Evolutionary conservation across 2,329 filamentous ascomycete genomes (phyloP), one percentile per base, ranked within the genome.

Genomic region (Calcarisporium arbuscula): DNA sequence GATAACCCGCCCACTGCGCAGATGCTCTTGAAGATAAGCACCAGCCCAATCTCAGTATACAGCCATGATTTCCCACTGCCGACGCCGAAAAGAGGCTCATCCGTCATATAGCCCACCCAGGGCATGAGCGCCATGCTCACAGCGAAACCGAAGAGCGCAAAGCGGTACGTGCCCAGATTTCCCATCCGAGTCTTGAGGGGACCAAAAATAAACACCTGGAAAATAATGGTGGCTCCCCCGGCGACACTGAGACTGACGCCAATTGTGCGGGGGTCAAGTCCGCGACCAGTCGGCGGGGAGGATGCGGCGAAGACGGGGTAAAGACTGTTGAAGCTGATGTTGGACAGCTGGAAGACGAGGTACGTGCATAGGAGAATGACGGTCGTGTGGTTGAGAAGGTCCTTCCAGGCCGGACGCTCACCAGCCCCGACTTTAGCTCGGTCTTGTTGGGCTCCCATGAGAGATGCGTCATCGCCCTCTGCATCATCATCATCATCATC

Each of bases 241-340:
- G 90, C 86, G 42, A 94, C 81, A 0, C 85, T 90, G 34, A 95
- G 68, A 1, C 84, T 85, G 14, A 95, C 61, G 1, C 92, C 92
- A 28, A 96, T 95, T 40, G 85, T 86, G 37, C 78, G 73, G 0
- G 90, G 86, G 1, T 73, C 73, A 4, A 96, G 67, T 1, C 72
- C 69, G 26, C 92, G 82, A 14, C 92, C 92, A 0, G 80, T 81
- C 0, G 92, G 92, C 0, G 79, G 69, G 1, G 73, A 60, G 0
- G 83, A 79, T 35, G 89, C 80, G 1, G 82, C 85, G 49, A 96
- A 98, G 35, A 96, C 90, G 1, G 92, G 92, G 50, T 94, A 98
- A 0, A 98, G 68, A 14, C 86, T 90, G 60, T 95, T 95, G 71
- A 89, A 98, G 4, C 87, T 88, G 45, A 95, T 87, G 57, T 96